Percentiles rank a stretch among this genome's conserved stretches.
These are phyloP conservation scores for Amoebophrya sp. DNA, from an alignment of 169 alveolate genomes.

Conservation along the genomic window DNA sequence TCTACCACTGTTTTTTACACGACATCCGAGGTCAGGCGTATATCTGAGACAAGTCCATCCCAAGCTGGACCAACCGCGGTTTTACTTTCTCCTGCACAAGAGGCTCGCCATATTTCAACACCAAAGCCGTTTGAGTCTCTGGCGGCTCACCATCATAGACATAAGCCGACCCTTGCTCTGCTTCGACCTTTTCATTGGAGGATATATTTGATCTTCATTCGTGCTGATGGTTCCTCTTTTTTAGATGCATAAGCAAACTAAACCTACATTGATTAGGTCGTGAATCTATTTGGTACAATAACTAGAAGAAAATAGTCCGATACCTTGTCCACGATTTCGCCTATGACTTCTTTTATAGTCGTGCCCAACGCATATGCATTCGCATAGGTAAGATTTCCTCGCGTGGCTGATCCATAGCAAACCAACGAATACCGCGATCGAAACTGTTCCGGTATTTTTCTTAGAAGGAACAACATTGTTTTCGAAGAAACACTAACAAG, in stretches of 20 bases:
- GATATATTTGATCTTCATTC: neutral
- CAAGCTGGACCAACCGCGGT: neutral
- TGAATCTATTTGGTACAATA: neutral
- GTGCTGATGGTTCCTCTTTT: neutral
- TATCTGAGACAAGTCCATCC: neutral
- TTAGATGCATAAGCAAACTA: neutral
- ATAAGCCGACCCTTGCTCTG: neutral
- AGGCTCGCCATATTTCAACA: neutral
- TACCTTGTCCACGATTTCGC: neutral
- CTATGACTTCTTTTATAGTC: neutral
- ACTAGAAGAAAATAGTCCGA: too few species aligned
- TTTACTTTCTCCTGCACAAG: neutral
- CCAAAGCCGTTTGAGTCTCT: neutral
- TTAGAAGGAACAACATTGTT: too few species aligned
- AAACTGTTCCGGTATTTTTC: slow-evolving; percentile 14
- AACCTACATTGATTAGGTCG: neutral
- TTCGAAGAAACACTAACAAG: too few species aligned
- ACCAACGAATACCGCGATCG: slow-evolving; percentile 11
- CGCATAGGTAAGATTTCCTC: neutral
- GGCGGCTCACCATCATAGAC: neutral
- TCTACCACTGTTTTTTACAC: too few species aligned
- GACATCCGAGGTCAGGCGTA: too few species aligned
- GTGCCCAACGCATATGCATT: neutral
- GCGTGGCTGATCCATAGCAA: neutral
- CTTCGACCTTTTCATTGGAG: neutral